Evolutionary conservation across 2,329 filamentous ascomycete species (phyloP).

Genomic region (Magnaporthiopsis rhizophila): DNA sequence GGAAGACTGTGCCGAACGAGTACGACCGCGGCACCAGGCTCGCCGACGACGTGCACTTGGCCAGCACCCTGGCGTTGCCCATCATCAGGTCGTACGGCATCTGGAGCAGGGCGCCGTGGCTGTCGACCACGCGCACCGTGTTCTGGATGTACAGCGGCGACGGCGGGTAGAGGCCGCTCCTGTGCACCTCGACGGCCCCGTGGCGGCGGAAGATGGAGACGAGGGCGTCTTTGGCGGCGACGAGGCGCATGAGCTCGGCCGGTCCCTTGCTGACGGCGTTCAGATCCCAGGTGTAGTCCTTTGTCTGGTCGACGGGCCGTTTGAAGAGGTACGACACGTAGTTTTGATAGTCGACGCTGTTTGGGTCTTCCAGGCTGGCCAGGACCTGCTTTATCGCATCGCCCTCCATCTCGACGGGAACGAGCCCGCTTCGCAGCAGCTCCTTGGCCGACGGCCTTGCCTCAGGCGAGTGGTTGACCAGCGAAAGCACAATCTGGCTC

Average conservation of each 20-base stretch:
- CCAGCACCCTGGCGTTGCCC: conserved; percentile 77
- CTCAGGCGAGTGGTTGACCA: conserved; percentile 75
- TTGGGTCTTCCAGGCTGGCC: conserved; percentile 70
- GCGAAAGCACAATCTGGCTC: conserved; percentile 66
- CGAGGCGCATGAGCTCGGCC: conserved; percentile 60
- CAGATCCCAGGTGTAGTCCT: conserved; percentile 74
- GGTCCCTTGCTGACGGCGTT: conserved; percentile 44
- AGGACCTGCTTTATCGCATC: conserved; percentile 81
- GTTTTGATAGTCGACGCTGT: conserved; percentile 81
- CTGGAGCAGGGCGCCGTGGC: conserved; percentile 80
- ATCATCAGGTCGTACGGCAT: conserved; percentile 91
- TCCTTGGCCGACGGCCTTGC: conserved; percentile 77
- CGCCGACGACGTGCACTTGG: conserved; percentile 49
- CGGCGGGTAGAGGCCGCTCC: conserved; percentile 71
- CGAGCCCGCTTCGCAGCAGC: conserved; percentile 73
- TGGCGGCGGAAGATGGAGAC: conserved; percentile 77
- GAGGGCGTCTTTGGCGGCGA: conserved; percentile 66
- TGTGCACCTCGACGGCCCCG: conserved; percentile 73
- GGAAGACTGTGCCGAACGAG: conserved; percentile 80
- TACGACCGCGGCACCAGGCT: conserved; percentile 67
- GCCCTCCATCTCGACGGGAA: conserved; percentile 88
- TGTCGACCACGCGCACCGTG: conserved; percentile 72
- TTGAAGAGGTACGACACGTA: conserved; percentile 82
- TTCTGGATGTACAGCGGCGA: conserved; percentile 70
- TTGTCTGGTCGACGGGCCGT: conserved; percentile 66